Percentiles rank a stretch among this genome's conserved stretches.
phyloP scores from a whole-genome alignment of 345 rosid genomes.

The Nephelium lappaceum region DNA sequence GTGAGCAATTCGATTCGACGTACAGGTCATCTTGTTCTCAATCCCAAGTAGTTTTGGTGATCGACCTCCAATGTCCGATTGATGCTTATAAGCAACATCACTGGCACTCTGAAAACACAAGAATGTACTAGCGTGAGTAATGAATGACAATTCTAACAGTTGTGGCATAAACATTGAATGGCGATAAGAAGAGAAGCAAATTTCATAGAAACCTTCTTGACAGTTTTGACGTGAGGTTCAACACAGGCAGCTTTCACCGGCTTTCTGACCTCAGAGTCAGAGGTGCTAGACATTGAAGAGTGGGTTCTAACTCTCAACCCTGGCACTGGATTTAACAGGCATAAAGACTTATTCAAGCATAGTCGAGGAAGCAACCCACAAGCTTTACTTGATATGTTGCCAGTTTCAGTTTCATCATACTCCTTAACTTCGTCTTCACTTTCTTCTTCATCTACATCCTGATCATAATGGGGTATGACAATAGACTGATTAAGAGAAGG shows the following conservation, averaged over 20 bases:
- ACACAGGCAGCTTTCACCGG: slow-evolving; percentile 42
- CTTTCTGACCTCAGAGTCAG: slow-evolving; percentile 37
- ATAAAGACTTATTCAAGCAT: slow-evolving; percentile 61
- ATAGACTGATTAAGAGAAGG: slow-evolving; percentile 36
- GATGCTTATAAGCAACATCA: slow-evolving; percentile 43
- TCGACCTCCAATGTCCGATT: slow-evolving; percentile 37
- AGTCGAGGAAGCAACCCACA: slow-evolving; percentile 78
- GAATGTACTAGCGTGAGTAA: slow-evolving; percentile 13
- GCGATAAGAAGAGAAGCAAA: not conserved
- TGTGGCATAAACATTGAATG: slow-evolving; percentile 13
- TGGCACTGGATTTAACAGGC: slow-evolving; percentile 62
- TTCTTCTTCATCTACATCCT: slow-evolving; percentile 39
- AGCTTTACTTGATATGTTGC: slow-evolving; percentile 55
- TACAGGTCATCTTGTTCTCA: slow-evolving; percentile 40
- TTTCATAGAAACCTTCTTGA: slow-evolving; percentile 47
- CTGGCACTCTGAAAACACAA: slow-evolving; percentile 44
- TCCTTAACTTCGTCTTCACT: slow-evolving; percentile 50
- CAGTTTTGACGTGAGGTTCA: slow-evolving; percentile 47
- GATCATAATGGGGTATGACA: slow-evolving; percentile 34
- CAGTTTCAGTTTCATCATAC: slow-evolving; percentile 29
- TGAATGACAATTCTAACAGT: slow-evolving; percentile 14
- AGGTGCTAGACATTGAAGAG: slow-evolving; percentile 38
- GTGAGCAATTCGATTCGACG: slow-evolving; percentile 47
- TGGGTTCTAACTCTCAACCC: slow-evolving; percentile 52
- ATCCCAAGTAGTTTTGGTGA: slow-evolving; percentile 41